phyloP scores from a whole-genome alignment of 2,329 filamentous ascomycete species.

The Aspergillus japonicus region DNA sequence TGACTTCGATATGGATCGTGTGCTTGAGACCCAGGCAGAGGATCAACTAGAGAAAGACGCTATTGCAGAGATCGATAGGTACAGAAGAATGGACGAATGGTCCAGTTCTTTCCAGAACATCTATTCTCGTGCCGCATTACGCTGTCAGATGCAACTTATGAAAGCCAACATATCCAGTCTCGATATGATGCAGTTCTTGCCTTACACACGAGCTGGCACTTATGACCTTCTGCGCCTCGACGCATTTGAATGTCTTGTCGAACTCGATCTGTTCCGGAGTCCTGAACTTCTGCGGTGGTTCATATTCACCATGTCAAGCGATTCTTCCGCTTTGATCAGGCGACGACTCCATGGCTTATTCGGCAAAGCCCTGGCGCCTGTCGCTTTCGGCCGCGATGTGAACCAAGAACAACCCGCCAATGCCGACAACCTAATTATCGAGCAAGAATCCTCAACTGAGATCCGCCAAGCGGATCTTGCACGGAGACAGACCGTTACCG shows the following conservation, averaged over 20 bases:
- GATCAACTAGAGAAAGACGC: slow-evolving; percentile 58
- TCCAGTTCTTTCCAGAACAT: slow-evolving; percentile 65
- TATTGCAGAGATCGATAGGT: slow-evolving; percentile 61
- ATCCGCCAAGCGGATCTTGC: slow-evolving; percentile 55
- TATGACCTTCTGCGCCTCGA: slow-evolving; percentile 60
- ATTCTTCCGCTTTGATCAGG: slow-evolving; percentile 59
- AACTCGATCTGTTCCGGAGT: slow-evolving; percentile 54
- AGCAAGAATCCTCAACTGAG: slow-evolving; percentile 54
- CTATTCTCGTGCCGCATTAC: slow-evolving; percentile 60
- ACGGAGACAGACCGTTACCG: slow-evolving; percentile 57
- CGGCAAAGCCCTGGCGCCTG: slow-evolving; percentile 55
- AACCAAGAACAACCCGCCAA: slow-evolving; percentile 32
- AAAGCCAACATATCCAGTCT: slow-evolving; percentile 53
- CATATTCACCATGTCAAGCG: slow-evolving; percentile 56
- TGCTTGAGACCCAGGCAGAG: slow-evolving; percentile 51
- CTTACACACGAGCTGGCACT: slow-evolving; percentile 60
- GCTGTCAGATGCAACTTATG: slow-evolving; percentile 58
- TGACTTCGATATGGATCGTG: slow-evolving; percentile 47
- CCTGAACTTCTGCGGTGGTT: slow-evolving; percentile 56
- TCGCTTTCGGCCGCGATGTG: slow-evolving; percentile 57
- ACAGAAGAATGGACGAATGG: slow-evolving; percentile 66
- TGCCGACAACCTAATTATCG: slow-evolving; percentile 54
- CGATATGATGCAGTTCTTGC: slow-evolving; percentile 58
- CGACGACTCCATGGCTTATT: slow-evolving; percentile 53
- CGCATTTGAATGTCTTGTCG: slow-evolving; percentile 59